These are phyloP conservation scores for Populus trichocarpa DNA, from an alignment of 441 rosid genomes.

Conservation along the genomic window DNA sequence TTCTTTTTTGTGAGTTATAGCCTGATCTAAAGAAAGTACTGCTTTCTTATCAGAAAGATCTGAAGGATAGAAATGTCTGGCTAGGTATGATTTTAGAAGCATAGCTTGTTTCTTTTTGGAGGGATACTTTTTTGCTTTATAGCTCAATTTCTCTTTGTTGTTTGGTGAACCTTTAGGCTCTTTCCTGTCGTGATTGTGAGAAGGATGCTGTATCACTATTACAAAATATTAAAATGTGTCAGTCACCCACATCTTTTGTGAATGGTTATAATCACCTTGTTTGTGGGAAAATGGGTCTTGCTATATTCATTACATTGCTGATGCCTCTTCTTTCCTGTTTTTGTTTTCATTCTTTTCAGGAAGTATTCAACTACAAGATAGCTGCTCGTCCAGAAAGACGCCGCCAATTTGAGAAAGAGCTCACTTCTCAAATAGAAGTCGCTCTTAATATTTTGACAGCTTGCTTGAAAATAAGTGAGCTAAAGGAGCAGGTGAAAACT, in stretches of 20 bases:
- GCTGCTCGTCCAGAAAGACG: slow-evolving; percentile 99
- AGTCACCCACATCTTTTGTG: neutral
- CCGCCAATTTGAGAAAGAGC: slow-evolving; percentile 90
- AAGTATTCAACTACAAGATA: slow-evolving; percentile 92
- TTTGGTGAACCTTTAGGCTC: neutral
- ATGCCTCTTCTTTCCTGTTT: slow-evolving; percentile 12
- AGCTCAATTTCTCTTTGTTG: neutral
- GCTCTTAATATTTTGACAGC: slow-evolving; percentile 79
- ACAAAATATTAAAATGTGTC: neutral
- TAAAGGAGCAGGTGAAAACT: slow-evolving; percentile 80
- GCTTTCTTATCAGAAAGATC: no score
- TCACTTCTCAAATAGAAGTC: slow-evolving; percentile 80
- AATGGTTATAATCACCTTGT: neutral
- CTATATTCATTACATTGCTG: slow-evolving; percentile 2
- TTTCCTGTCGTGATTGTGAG: neutral
- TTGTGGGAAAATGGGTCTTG: slow-evolving; percentile 5
- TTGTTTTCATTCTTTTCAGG: slow-evolving; percentile 44
- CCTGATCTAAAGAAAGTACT: no score
- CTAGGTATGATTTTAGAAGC: no score
- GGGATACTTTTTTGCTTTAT: neutral
- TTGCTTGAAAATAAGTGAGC: slow-evolving; percentile 71
- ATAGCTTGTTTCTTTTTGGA: neutral
- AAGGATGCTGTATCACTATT: neutral
- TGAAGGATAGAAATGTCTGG: no score
- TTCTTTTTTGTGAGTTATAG: no score